Conservation (phyloP, 2,329 filamentous ascomycete species). For the Aspergillus puulaauensis region DNA sequence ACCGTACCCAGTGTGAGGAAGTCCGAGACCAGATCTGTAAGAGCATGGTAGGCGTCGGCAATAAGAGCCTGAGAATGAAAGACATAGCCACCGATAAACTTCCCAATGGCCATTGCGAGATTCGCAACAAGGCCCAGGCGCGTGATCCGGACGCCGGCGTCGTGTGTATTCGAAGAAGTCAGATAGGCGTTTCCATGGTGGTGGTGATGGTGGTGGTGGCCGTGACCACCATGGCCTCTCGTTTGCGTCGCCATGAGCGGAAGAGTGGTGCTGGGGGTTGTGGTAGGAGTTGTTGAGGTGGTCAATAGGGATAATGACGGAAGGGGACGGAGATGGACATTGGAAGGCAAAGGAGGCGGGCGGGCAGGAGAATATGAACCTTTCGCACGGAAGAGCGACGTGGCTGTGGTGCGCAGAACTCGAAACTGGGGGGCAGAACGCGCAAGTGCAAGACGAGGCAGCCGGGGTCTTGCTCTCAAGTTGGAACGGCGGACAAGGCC, state of each 20-base stretch:
- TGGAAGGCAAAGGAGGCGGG: slow-evolving; percentile 9
- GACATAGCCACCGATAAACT: slow-evolving; percentile 85
- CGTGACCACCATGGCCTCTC: slow-evolving; percentile 46
- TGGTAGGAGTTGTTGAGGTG: slow-evolving; percentile 19
- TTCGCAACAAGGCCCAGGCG: slow-evolving; percentile 86
- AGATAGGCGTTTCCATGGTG: slow-evolving; percentile 85
- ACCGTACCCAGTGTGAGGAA: slow-evolving; percentile 92
- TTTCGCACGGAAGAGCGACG: slow-evolving; percentile 14
- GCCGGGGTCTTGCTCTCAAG: slow-evolving; percentile 14
- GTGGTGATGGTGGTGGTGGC: slow-evolving; percentile 65
- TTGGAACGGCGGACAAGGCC: slow-evolving; percentile 18
- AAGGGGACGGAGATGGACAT: slow-evolving; percentile 13
- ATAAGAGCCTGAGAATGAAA: slow-evolving; percentile 94
- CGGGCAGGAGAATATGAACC: slow-evolving; percentile 8
- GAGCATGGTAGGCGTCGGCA: slow-evolving; percentile 91
- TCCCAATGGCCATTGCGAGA: slow-evolving; percentile 88
- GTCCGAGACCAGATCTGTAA: slow-evolving; percentile 94
- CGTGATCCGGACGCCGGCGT: slow-evolving; percentile 92
- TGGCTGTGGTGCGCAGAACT: slow-evolving; percentile 22
- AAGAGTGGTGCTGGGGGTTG: slow-evolving; percentile 26
- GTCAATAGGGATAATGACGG: slow-evolving; percentile 18
- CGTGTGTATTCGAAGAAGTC: slow-evolving; percentile 78
- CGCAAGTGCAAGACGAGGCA: slow-evolving; percentile 15
- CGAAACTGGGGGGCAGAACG: slow-evolving; percentile 20
- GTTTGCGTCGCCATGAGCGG: slow-evolving; percentile 45